Base-by-base conservation (phyloP, 768 basidiomycete genomes). In the Lactarius evosmus region DNA sequence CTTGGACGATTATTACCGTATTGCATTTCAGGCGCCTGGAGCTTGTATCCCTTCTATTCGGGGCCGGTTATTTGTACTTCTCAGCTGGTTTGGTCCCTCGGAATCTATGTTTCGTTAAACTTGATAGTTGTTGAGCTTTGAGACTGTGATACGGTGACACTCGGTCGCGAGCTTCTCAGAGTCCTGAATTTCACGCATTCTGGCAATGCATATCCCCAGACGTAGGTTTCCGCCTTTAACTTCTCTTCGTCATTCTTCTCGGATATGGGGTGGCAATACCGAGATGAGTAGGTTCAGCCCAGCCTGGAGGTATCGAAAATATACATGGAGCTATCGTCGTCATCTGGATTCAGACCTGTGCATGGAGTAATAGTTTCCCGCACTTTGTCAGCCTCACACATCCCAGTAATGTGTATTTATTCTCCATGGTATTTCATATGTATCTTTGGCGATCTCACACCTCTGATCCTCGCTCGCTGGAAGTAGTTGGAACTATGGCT, bases 381-480 rank as follows among this genome's bases (percentile, higher is more conserved):
- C 7, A 27, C 56, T n/a, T 32, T 57, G 64, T 65, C 64, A 65
- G 64, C 64, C 64, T 61, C 64, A 58, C 34, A n/a, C 30, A 4
- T 25, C n/a, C 30, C 11, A 32, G 40, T n/a, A 22, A 38, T 50
- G 6, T 33, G 19, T 56, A 38, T 54, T 32, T 58, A 41, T 62
- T 46, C 34, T 29, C 29, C 12, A 19, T 53, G 40, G 25, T 27
- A n/a, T 22, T 19, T 27, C 32, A 9, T 9, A 29, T 29, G 25
- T 54, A 49, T 59, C 33, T 34, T 25, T 32, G n/a, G 32, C 12
- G 34, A 40, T 49, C 16, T 22, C 33, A 17, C 53, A 36, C 53
- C 14, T 46, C 56, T 17, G n/a, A n/a, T 32, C 7, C 41, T 33
- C 44, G 12, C 33, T 32, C 53, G 25, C 55, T 30, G 7, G 44